A percentile compares a stretch with the other conserved stretches of the same genome.
phyloP scores from a whole-genome alignment of 352 stramenopile genomes.

The Pythium phragmiticola region DNA sequence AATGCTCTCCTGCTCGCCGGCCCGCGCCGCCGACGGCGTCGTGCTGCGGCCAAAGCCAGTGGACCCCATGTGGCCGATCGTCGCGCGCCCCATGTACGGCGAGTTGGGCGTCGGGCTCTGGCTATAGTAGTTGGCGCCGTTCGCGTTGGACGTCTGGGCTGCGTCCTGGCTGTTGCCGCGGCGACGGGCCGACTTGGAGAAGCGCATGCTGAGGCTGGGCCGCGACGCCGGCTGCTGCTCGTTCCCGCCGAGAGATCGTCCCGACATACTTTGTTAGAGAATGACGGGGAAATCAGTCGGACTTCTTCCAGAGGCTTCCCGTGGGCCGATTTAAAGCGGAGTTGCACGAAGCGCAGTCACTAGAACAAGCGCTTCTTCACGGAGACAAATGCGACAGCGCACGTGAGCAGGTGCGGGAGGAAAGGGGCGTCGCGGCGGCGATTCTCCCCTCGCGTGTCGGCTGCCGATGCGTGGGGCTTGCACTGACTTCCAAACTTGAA shows the following conservation, averaged over 20 bases:
- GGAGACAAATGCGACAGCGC: neutral
- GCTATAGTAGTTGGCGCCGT: constrained; percentile 30
- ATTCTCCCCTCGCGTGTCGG: neutral
- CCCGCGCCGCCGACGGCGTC: constrained; percentile 20
- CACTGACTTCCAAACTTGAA: constrained; percentile 35
- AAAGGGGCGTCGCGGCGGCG: neutral
- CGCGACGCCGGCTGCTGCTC: constrained; percentile 23
- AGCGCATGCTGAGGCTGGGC: constrained; percentile 58
- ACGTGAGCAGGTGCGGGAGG: neutral
- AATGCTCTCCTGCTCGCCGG: constrained; percentile 21
- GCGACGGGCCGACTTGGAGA: constrained; percentile 58
- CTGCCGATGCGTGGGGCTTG: constrained; percentile 3
- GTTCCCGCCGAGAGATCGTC: constrained; percentile 24
- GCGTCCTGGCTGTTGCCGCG: constrained; percentile 71
- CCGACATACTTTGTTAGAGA: constrained; percentile 10
- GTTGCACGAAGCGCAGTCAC: neutral
- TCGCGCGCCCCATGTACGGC: constrained; percentile 46
- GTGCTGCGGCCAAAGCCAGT: constrained; percentile 17
- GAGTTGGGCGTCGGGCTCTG: constrained; percentile 44
- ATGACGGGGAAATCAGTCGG: too few species aligned
- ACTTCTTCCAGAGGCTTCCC: neutral
- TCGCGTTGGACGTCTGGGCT: constrained; percentile 30
- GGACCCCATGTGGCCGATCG: constrained; percentile 41
- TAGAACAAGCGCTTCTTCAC: neutral
- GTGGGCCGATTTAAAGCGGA: neutral